phyloP scores from a whole-genome alignment of 345 rosid genomes.

The Brassica rapa region DNA sequence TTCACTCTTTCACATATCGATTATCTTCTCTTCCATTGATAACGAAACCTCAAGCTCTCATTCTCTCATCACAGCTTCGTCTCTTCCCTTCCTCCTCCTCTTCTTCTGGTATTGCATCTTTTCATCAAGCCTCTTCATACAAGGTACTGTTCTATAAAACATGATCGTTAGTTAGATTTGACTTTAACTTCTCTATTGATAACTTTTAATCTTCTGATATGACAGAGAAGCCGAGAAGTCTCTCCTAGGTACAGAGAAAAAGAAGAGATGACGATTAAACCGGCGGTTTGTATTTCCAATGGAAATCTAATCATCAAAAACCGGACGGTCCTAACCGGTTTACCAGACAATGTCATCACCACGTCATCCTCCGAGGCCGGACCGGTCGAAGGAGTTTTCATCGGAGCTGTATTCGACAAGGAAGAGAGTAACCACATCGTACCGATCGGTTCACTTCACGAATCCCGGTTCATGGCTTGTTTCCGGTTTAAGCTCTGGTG shows the following conservation, averaged over 20 bases:
- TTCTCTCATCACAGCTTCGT: slow-evolving; percentile 18
- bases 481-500: slow-evolving; percentile 96
- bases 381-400: slow-evolving; percentile 68
- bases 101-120: slow-evolving; percentile 34
- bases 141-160: slow-evolving; percentile 44
- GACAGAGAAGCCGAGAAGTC: slow-evolving; percentile 48
- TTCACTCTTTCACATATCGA: slow-evolving; percentile 32
- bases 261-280: slow-evolving; percentile 75
- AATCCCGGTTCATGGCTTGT: slow-evolving; percentile 86
- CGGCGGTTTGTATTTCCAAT: slow-evolving; percentile 66
- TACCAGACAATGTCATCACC: slow-evolving; percentile 72
- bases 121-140: slow-evolving; percentile 33
- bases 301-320: slow-evolving; percentile 63
- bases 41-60: slow-evolving; percentile 6
- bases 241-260: slow-evolving; percentile 29
- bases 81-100: neutral
- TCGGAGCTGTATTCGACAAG: slow-evolving; percentile 68
- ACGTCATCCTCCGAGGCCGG: slow-evolving; percentile 66
- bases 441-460: slow-evolving; percentile 61
- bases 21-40: slow-evolving; percentile 23
- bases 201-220: neutral
- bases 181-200: neutral
- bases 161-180: neutral
- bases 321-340: slow-evolving; percentile 59
- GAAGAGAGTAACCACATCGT: slow-evolving; percentile 68